phyloP scores from a whole-genome alignment of 2,329 filamentous ascomycete genomes.

The Ophiocordyceps robertsii region DNA sequence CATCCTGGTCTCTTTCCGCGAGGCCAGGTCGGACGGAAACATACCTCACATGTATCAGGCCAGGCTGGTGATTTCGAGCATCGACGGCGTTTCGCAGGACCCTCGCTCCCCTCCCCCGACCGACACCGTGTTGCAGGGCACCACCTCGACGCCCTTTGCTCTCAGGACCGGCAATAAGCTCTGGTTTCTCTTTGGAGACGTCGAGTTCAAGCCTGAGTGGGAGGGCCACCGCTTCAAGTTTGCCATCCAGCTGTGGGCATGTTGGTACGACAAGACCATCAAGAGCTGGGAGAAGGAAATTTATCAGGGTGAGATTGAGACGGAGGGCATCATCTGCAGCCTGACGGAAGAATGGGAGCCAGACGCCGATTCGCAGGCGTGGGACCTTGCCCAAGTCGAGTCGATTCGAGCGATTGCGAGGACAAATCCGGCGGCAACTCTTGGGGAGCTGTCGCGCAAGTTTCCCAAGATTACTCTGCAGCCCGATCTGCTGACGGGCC shows the following conservation, averaged over 20 bases:
- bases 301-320: conserved; percentile 1
- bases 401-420: not conserved
- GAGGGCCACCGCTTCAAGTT: not conserved
- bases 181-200: conserved; percentile 1
- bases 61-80: not conserved
- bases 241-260: conserved; percentile 1
- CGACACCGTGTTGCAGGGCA: not conserved
- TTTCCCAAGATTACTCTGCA: not conserved
- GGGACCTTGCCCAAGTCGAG: not conserved
- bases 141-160: not conserved
- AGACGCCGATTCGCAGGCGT: not conserved
- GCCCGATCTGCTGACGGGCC: not conserved
- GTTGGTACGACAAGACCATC: not conserved
- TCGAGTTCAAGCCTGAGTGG: conserved; percentile 1
- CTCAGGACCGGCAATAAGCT: not conserved
- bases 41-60: conserved; percentile 1
- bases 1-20: not conserved
- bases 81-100: not conserved
- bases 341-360: not conserved
- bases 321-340: not conserved
- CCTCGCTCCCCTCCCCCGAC: not conserved
- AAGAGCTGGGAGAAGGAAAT: conserved; percentile 1
- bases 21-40: not conserved
- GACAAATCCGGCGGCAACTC: not conserved
- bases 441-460: not conserved